Conservation (phyloP, 2,329 filamentous ascomycete genomes). For the Fusarium coffeatum region DNA sequence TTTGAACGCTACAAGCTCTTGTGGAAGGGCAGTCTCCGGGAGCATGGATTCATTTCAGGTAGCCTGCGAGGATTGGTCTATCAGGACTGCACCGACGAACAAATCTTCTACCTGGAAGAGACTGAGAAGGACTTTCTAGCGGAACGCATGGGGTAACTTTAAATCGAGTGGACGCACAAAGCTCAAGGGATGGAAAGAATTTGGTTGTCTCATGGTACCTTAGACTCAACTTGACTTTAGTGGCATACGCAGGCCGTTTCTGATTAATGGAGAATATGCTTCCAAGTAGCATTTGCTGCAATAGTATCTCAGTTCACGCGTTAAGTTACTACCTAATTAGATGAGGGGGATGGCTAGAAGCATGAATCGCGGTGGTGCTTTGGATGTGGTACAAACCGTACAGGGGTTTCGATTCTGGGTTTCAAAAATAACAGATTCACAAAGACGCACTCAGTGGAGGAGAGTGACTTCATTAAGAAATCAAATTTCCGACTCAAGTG, state of each 20-base stretch:
- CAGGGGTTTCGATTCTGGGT: no score
- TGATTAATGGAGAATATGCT: no score
- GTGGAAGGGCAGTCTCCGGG: accelerated
- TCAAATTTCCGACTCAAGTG: not conserved
- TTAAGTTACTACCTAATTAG: no score
- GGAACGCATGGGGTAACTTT: not conserved
- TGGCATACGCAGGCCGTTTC: not conserved
- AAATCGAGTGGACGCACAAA: not conserved
- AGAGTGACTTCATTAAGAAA: not conserved
- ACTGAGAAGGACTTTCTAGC: accelerated
- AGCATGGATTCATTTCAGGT: accelerated
- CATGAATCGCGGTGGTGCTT: no score
- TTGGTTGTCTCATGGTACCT: accelerated
- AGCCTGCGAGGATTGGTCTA: not conserved
- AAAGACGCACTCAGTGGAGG: no score
- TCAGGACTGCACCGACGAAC: accelerated
- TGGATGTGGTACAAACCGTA: no score
- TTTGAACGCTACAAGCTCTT: not conserved
- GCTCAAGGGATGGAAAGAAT: accelerated
- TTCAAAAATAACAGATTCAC: no score
- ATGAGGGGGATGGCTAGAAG: no score
- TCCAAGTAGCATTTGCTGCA: no score
- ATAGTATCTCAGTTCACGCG: no score
- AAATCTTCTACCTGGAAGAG: not conserved
- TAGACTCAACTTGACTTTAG: not conserved